These are phyloP conservation scores for Solanum sitiens DNA, from an alignment of 257 asterid species.

Conservation along the genomic window DNA sequence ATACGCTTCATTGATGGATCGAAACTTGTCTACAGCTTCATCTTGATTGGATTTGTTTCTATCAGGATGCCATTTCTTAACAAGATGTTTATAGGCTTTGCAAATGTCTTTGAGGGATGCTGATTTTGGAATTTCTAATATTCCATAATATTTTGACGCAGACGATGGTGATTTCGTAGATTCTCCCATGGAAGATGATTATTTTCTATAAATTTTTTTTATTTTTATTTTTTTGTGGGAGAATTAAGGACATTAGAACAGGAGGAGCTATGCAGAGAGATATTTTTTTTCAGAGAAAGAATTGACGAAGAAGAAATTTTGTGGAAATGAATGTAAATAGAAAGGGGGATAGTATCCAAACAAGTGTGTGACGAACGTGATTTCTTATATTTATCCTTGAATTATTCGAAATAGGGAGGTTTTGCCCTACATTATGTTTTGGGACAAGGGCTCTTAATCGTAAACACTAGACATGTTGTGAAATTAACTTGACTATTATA, in stretches of 20 bases:
- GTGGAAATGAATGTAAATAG: constrained; percentile 7
- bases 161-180: constrained; percentile 12
- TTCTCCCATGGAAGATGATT: constrained; percentile 15
- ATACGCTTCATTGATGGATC: constrained; percentile 76
- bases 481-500: neutral
- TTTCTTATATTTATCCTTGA: neutral
- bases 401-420: neutral
- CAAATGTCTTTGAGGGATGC: constrained; percentile 69
- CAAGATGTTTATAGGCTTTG: constrained; percentile 65
- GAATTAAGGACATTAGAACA: neutral
- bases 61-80: constrained; percentile 80
- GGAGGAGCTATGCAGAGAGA: neutral
- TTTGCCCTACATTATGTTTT: neutral
- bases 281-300: neutral
- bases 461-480: neutral
- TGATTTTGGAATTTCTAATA: constrained; percentile 56
- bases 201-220: neutral
- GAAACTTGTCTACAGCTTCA: constrained; percentile 55
- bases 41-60: constrained; percentile 46
- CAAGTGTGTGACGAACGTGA: constrained; percentile 10
- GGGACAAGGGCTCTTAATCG: neutral
- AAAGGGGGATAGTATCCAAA: constrained; percentile 13
- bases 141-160: constrained; percentile 27
- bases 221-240: neutral
- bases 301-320: neutral